Evolutionary conservation across 2,329 filamentous ascomycete genomes (phyloP).

Genomic region (Amauroascus niger): DNA sequence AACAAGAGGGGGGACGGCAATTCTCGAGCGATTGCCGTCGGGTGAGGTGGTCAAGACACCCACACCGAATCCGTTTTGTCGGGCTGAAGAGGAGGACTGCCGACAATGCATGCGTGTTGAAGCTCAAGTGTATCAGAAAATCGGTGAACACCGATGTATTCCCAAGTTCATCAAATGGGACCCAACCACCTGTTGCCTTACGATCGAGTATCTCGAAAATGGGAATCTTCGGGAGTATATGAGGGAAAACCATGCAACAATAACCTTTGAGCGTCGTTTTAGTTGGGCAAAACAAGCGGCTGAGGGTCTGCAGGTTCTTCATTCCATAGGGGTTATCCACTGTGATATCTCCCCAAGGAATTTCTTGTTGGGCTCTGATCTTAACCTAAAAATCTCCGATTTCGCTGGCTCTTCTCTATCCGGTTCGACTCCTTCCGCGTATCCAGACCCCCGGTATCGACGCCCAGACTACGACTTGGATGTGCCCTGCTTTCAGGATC

Average conservation of each 20-base stretch:
- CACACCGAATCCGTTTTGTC: constrained; percentile 15
- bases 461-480: constrained; percentile 17
- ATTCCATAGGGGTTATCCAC: constrained; percentile 33
- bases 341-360: constrained; percentile 35
- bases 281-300: constrained; percentile 29
- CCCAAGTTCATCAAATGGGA: constrained; percentile 18
- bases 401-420: constrained; percentile 29
- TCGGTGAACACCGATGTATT: constrained; percentile 17
- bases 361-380: constrained; percentile 29
- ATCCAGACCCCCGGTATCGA: constrained; percentile 12
- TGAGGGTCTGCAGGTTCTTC: constrained; percentile 29
- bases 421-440: constrained; percentile 18
- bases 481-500: constrained; percentile 16
- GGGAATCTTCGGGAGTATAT: neutral
- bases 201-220: constrained; percentile 18
- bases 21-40: constrained; percentile 11
- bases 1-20: constrained; percentile 8
- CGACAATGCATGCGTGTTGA: constrained; percentile 17
- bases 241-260: neutral
- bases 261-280: too few relatives aligned
- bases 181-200: constrained; percentile 15
- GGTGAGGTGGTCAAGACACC: constrained; percentile 17
- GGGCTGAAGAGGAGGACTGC: constrained; percentile 12
- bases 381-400: constrained; percentile 32
- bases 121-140: constrained; percentile 15